Conservation (phyloP, 805 yeast species). For the Maudiozyma saulgeensis region DNA sequence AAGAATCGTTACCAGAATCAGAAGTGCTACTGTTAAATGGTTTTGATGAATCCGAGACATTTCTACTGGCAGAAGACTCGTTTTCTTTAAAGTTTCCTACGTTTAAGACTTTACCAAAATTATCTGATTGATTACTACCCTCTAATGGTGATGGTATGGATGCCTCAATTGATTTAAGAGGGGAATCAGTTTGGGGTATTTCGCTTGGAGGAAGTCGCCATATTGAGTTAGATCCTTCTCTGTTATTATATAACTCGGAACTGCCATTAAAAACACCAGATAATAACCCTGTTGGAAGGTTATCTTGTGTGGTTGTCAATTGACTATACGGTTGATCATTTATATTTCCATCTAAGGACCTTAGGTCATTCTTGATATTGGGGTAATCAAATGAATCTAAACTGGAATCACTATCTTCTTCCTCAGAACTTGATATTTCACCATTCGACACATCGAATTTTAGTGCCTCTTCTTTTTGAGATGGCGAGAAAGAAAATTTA, state of each 20-base stretch:
- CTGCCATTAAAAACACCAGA: constrained; percentile 2
- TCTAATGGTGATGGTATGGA: constrained; percentile 4
- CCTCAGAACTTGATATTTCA: constrained; percentile 26
- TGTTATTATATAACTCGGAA: constrained; percentile 8
- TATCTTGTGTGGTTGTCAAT: constrained; percentile 11
- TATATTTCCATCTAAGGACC: constrained; percentile 12
- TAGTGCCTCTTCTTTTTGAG: constrained; percentile 24
- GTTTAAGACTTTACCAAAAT: not conserved
- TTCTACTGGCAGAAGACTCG: not conserved
- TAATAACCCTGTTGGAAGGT: constrained; percentile 10
- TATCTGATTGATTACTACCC: constrained; percentile 1
- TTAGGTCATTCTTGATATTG: constrained; percentile 11
- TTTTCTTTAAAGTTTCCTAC: not conserved
- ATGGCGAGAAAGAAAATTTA: constrained; percentile 47
- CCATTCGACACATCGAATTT: constrained; percentile 26
- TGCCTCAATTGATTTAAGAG: constrained; percentile 11
- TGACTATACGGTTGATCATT: constrained; percentile 13
- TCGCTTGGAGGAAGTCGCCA: constrained; percentile 21
- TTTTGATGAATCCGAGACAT: not conserved
- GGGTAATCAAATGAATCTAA: constrained; percentile 18
- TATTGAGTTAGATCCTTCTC: constrained; percentile 18
- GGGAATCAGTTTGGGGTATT: constrained; percentile 13
- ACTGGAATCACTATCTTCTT: constrained; percentile 24
- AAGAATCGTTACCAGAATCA: not conserved
- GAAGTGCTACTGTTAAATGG: not conserved